Evolutionary conservation across 768 basidiomycete species (phyloP), one percentile per base, ranked within the genome.

Genomic region (Rhizopogon rudus): DNA sequence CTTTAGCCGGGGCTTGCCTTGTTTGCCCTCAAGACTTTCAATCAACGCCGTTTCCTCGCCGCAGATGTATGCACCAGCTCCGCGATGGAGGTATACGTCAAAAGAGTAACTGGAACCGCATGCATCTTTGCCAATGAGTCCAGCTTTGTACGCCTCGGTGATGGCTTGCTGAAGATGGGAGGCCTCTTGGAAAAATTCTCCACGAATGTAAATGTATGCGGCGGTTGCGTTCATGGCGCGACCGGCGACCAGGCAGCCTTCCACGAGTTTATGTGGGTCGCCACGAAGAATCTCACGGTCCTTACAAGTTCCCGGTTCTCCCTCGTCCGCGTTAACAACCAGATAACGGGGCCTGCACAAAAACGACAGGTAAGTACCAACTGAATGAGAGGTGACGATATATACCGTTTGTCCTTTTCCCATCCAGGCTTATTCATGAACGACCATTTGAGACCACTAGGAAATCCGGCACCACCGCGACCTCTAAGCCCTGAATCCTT

Each of bases 381-480:
- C 17, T 16, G 20, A 12, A 52, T n/a, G 13, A 41, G 44, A 20
- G 4, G 9, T 22, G 20, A 33, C 44, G 28, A 40, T 22, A 40
- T 44, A 62, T 74, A 91, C 87, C 92, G 78, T 61, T 84, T 84
- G 66, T 98, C 96, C 68, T 91, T 88, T 76, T 98, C 85, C 96
- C 96, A 98, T 28, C 87, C 86, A n/a, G 94, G 95, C 74, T 98
- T 99, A 80, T 99, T 98, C 96, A 98, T 96, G 70, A 93, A 94
- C 65, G 87, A 90, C 95, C 95, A 98, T 69, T 98, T 98, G 63
- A 98, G 77, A 22, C 96, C 96, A 60, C 87, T 90, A 0, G 96
- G 96, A 68, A 99, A 99, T 29, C 96, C 96, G 41, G 96, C 96
- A 51, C 96, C 96, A 51, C 96, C 96, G 53, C 96, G 87, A 12